These are phyloP conservation scores for Excoecaria agallocha DNA, from an alignment of 345 rosid genomes.

Conservation along the genomic window DNA sequence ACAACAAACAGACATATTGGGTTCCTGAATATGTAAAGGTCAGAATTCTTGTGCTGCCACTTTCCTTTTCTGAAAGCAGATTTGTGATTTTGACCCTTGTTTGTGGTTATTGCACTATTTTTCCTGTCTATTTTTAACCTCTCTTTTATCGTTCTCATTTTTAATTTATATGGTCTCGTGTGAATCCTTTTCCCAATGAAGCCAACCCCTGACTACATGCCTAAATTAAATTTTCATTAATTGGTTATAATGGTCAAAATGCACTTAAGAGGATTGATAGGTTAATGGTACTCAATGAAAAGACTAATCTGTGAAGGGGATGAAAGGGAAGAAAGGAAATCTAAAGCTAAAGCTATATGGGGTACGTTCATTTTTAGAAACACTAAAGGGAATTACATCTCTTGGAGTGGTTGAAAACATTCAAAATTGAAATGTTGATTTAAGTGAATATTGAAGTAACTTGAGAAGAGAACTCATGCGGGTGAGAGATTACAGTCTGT, in stretches of 20 bases:
- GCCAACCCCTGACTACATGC: background rate
- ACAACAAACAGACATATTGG: constrained; percentile 86
- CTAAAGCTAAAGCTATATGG: background rate
- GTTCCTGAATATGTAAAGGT: constrained; percentile 99
- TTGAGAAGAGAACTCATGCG: background rate
- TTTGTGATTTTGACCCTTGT: background rate
- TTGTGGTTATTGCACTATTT: background rate
- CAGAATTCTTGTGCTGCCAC: constrained; percentile 14
- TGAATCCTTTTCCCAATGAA: background rate
- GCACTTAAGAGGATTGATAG: background rate
- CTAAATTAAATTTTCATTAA: background rate
- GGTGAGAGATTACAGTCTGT: background rate
- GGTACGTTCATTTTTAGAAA: background rate
- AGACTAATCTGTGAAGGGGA: background rate
- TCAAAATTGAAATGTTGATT: background rate
- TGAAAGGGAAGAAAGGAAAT: background rate
- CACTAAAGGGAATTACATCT: background rate
- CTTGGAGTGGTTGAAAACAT: background rate
- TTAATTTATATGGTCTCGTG: background rate
- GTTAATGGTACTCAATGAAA: background rate
- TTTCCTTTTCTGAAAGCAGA: background rate
- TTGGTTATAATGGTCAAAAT: background rate
- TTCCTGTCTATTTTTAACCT: background rate
- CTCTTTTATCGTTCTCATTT: background rate
- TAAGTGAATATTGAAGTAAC: background rate